These are phyloP conservation scores for Chaetomium globosum DNA, from an alignment of 2,329 filamentous ascomycete species.

Conservation along the genomic window DNA sequence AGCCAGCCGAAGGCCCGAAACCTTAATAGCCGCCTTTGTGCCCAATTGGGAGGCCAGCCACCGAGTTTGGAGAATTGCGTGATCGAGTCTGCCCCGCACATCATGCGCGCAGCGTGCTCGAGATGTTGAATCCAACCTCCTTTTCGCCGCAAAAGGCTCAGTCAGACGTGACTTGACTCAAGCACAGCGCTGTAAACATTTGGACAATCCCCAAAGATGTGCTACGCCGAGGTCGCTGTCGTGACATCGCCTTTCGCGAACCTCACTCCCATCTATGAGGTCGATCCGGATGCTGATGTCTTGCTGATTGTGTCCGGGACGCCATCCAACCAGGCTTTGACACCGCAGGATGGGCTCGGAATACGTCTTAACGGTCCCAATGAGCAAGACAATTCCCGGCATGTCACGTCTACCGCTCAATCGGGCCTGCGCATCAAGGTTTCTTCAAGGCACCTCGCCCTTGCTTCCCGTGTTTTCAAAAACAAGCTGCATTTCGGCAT, in stretches of 20 bases:
- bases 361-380: slow-evolving; percentile 13
- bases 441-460: slow-evolving; percentile 44
- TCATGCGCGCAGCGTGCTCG: slow-evolving; percentile 11
- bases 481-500: slow-evolving; percentile 36
- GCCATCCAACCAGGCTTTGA: slow-evolving; percentile 31
- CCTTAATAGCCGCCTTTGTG: slow-evolving; percentile 5
- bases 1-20: neutral
- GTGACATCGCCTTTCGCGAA: slow-evolving; percentile 35
- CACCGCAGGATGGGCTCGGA: slow-evolving; percentile 33
- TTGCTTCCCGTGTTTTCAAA: slow-evolving; percentile 41
- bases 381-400: slow-evolving; percentile 15
- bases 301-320: slow-evolving; percentile 39
- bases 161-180: neutral
- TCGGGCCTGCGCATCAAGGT: slow-evolving; percentile 42
- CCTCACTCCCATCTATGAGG: slow-evolving; percentile 42
- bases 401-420: slow-evolving; percentile 21
- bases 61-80: slow-evolving; percentile 30
- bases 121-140: neutral
- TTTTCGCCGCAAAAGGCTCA: neutral
- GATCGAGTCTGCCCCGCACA: slow-evolving; percentile 33
- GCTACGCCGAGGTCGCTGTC: slow-evolving; percentile 28
- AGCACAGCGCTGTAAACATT: neutral
- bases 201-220: slow-evolving; percentile 15
- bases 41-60: slow-evolving; percentile 7
- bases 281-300: slow-evolving; percentile 43